Conservation (phyloP, 108 stramenopile species). For the Mayamaea pseudoterrestris region DNA sequence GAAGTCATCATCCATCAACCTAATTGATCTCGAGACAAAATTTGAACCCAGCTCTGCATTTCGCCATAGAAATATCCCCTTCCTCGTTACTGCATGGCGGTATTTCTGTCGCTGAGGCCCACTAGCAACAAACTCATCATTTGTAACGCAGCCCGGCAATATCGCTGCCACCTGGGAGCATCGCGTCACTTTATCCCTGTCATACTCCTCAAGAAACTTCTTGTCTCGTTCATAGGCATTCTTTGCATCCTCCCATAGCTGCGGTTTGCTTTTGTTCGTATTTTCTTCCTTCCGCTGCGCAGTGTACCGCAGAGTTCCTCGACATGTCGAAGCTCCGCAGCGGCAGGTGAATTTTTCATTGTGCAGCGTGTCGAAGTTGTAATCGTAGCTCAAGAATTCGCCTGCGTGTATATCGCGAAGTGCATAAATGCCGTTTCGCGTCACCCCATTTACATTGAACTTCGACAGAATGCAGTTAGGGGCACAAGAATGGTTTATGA, state of each 20-base stretch:
- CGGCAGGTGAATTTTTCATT: conserved; percentile 43
- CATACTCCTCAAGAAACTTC: conserved; percentile 34
- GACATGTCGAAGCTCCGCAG: conserved; percentile 63
- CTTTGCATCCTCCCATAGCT: conserved; percentile 11
- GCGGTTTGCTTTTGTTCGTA: background rate
- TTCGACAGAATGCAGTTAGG: conserved; percentile 82
- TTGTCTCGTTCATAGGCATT: conserved; percentile 37
- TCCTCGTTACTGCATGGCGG: conserved; percentile 11
- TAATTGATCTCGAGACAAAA: no score
- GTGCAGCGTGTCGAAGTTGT: conserved; percentile 76
- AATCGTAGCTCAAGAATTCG: conserved; percentile 87
- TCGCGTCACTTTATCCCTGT: conserved; percentile 14
- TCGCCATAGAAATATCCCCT: conserved; percentile 51
- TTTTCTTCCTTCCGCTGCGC: conserved; percentile 11
- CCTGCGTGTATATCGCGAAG: conserved; percentile 55
- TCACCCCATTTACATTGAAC: conserved; percentile 72
- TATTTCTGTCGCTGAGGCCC: conserved; percentile 32
- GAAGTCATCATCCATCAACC: no score
- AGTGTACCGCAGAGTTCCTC: conserved; percentile 62
- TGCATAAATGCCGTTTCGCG: conserved; percentile 77
- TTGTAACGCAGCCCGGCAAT: conserved; percentile 37
- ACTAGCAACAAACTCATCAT: conserved; percentile 26
- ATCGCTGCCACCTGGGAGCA: conserved; percentile 23
- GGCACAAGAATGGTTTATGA: conserved; percentile 93
- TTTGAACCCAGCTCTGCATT: conserved; percentile 42